Percentiles rank a stretch among this genome's conserved stretches.
Conservation (phyloP, 2,329 filamentous ascomycete species). For the Aspergillus niger region DNA sequence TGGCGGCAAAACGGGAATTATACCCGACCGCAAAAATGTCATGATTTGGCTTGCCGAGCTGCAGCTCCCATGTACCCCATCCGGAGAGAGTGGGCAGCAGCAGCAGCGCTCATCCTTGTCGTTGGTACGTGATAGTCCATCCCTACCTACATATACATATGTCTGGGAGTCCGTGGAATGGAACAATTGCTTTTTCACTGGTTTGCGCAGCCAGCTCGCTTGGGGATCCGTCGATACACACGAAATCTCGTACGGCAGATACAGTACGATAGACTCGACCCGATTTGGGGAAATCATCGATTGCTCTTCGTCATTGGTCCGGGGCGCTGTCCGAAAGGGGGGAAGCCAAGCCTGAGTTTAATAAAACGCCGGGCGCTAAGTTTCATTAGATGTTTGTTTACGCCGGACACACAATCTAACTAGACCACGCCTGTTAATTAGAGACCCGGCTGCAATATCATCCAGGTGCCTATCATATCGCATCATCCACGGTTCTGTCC, state of each 20-base stretch:
- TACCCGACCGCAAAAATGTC: not conserved
- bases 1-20: constrained; percentile 1
- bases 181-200: not conserved
- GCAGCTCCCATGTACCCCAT: constrained; percentile 3
- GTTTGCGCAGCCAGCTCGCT: not conserved
- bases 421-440: not conserved
- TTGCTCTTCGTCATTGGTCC: constrained; percentile 6
- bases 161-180: not conserved
- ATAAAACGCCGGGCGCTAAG: constrained; percentile 14
- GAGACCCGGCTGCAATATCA: not conserved
- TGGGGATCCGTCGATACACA: not conserved
- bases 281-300: not conserved
- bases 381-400: constrained; percentile 11
- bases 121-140: not conserved
- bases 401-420: not conserved
- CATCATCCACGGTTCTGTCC: not conserved
- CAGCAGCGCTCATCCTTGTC: constrained; percentile 1
- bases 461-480: constrained; percentile 1
- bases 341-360: constrained; percentile 19
- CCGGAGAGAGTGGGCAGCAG: constrained; percentile 1
- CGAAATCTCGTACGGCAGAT: not conserved
- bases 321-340: constrained; percentile 3
- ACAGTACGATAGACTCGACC: not conserved
- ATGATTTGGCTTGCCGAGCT: not conserved
- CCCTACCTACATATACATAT: not conserved